Evolutionary conservation across 1,284 basidiomycete species (phyloP), one percentile per base, ranked within the genome.

Genomic region (Sanghuangporus sanghuang): DNA sequence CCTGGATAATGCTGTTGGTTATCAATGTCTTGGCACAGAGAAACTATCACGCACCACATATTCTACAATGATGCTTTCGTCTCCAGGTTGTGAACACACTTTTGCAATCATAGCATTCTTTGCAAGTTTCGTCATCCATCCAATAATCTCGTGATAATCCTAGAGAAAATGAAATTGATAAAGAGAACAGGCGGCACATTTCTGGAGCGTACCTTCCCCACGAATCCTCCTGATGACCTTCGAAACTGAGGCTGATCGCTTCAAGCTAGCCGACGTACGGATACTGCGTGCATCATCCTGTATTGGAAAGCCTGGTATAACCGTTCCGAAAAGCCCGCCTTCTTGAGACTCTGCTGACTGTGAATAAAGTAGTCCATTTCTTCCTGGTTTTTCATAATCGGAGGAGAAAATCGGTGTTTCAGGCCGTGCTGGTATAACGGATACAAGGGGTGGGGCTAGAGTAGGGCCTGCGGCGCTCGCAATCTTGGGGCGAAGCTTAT

Each of bases 91-190:
- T 93, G 74, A 98, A 98, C 14, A 91, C 80, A 67, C 91, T 92
- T 74, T 87, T 93, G 78, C 95, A 97, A 73, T 96, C 93, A 72
- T 93, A 96, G 72, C 95, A 97, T 71, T 98, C 96, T 72, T 92
- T 97, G 70, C 92, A 94, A 63, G 92, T 91, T 71, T 96, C 93
- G 72, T 99, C 97, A 66, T 95, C 93, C 93, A 97, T 96, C 95
- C 95, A 98, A 72, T 96, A 97, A 71, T 96, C 92, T 67, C 85
- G 82, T 12, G 90, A 92, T 40, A 94, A 72, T 11, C 92, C 92
- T 93, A 66, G 16, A 56, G 32, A 39, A 53, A n/a, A 50, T 65
- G 32, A 64, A 62, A 66, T 68, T 44, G 40, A 21, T 40, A 23
- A 21, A 18, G 8, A 21, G 35, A 49, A 50, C 12, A n/a, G 55